Conservation (phyloP, 2,329 filamentous ascomycete genomes). For the Talaromyces pinophilus region DNA sequence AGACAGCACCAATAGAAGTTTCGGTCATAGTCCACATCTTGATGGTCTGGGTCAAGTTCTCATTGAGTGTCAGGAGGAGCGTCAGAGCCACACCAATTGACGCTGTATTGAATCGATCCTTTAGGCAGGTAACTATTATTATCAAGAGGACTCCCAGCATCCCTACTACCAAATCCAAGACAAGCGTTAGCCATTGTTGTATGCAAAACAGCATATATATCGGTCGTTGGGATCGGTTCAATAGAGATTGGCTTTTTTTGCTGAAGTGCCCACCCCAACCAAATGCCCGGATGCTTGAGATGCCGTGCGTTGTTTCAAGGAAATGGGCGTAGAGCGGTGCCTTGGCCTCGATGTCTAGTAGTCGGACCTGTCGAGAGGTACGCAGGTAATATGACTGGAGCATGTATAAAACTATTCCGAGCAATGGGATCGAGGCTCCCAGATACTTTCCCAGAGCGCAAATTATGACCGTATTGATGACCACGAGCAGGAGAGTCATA, state of each 20-base stretch:
- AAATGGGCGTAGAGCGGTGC: conserved; percentile 61
- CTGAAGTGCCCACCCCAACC: conserved; percentile 50
- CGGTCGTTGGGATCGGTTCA: conserved; percentile 58
- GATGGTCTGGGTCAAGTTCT: conserved; percentile 52
- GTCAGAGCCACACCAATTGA: conserved; percentile 56
- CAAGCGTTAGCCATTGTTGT: conserved; percentile 59
- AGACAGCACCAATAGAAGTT: conserved; percentile 59
- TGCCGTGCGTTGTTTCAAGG: conserved; percentile 57
- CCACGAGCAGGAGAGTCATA: conserved; percentile 25
- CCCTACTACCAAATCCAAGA: conserved; percentile 54
- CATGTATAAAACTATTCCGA: conserved; percentile 46
- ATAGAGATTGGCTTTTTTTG: conserved; percentile 48
- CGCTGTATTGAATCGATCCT: conserved; percentile 48
- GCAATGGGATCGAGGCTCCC: conserved; percentile 52
- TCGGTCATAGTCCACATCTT: conserved; percentile 59
- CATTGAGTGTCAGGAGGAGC: conserved; percentile 57
- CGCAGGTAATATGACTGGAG: conserved; percentile 61
- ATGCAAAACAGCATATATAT: conserved; percentile 60
- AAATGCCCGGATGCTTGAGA: conserved; percentile 59
- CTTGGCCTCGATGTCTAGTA: conserved; percentile 64
- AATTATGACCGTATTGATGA: conserved; percentile 54
- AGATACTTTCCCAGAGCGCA: conserved; percentile 51
- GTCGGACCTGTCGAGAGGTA: conserved; percentile 61
- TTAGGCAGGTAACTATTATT: conserved; percentile 49
- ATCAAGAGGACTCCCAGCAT: conserved; percentile 53